These are phyloP conservation scores for Alternaria gansuensis DNA, from an alignment of 2,329 filamentous ascomycete genomes.

Conservation along the genomic window DNA sequence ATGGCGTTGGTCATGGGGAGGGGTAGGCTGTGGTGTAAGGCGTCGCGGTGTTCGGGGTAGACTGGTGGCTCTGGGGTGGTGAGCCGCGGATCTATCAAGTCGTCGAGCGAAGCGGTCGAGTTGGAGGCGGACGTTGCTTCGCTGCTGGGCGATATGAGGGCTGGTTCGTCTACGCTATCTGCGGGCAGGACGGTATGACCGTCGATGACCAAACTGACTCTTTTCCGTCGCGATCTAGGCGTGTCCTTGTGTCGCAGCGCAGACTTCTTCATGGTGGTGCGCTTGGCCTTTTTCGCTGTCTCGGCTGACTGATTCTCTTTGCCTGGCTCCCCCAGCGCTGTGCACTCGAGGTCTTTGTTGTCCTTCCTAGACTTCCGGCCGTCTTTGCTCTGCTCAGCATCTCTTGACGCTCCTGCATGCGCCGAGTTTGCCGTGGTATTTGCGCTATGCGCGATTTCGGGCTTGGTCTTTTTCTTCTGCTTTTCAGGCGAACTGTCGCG, in stretches of 20 bases:
- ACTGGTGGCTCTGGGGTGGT: slow-evolving; percentile 24
- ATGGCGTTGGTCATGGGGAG: slow-evolving; percentile 34
- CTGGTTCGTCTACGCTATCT: slow-evolving; percentile 43
- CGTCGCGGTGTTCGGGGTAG: slow-evolving; percentile 35
- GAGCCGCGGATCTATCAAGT: slow-evolving; percentile 47
- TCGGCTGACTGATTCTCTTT: slow-evolving; percentile 29
- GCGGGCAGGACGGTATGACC: slow-evolving; percentile 51
- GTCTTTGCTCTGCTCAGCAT: slow-evolving; percentile 38
- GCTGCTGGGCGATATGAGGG: slow-evolving; percentile 43
- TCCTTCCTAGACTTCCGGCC: slow-evolving; percentile 29
- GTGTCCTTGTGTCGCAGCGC: slow-evolving; percentile 42
- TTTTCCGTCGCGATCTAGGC: slow-evolving; percentile 40
- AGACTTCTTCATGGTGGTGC: slow-evolving; percentile 46
- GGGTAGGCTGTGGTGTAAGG: slow-evolving; percentile 47
- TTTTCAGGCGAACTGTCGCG: slow-evolving; percentile 36
- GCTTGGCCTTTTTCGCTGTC: slow-evolving; percentile 37
- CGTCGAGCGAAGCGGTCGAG: slow-evolving; percentile 44
- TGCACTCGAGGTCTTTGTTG: slow-evolving; percentile 27
- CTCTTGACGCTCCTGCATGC: slow-evolving; percentile 25
- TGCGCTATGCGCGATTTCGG: slow-evolving; percentile 19
- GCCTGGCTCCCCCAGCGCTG: slow-evolving; percentile 18
- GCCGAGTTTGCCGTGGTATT: slow-evolving; percentile 20
- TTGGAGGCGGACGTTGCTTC: slow-evolving; percentile 43
- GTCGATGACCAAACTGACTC: slow-evolving; percentile 51
- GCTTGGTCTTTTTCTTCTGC: slow-evolving; percentile 36